Conservation (phyloP, 768 basidiomycete species). For the Termitomyces sp. region DNA sequence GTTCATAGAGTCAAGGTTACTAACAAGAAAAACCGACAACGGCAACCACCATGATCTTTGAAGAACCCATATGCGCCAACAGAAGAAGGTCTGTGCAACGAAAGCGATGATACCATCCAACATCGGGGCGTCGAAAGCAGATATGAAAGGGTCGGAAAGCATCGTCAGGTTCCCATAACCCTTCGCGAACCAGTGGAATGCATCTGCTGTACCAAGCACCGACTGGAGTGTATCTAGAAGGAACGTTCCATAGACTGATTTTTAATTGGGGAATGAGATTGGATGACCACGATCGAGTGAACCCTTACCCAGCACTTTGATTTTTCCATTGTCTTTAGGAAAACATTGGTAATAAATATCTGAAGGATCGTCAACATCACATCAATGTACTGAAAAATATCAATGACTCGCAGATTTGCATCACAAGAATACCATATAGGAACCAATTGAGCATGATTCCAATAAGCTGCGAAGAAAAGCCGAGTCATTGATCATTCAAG, state of each 20-base stretch:
- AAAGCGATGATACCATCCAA: conserved; percentile 12
- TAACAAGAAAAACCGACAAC: neutral
- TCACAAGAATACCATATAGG: conserved; percentile 8
- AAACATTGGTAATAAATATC: conserved; percentile 1
- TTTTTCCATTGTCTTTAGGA: neutral
- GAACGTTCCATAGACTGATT: neutral
- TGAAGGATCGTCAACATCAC: neutral
- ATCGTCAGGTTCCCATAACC: conserved; percentile 4
- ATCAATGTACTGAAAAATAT: neutral
- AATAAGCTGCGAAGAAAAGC: neutral
- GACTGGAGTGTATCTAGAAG: neutral
- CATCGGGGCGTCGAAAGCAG: conserved; percentile 8
- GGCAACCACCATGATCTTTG: conserved; percentile 7
- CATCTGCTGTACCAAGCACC: conserved; percentile 3
- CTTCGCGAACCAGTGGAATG: conserved; percentile 8
- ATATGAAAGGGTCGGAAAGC: conserved; percentile 9
- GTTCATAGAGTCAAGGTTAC: neutral
- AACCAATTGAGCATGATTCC: conserved; percentile 11
- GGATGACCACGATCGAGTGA: neutral
- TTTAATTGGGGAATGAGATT: neutral
- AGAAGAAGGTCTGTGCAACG: conserved; percentile 6
- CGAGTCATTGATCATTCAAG: neutral
- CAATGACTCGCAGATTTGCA: conserved; percentile 4
- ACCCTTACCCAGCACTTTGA: neutral
- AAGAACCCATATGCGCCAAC: conserved; percentile 9